A percentile compares a stretch with the other conserved stretches of the same genome.
Evolutionary conservation across 805 yeast genomes (phyloP).

Genomic region (Candida insectorum): DNA sequence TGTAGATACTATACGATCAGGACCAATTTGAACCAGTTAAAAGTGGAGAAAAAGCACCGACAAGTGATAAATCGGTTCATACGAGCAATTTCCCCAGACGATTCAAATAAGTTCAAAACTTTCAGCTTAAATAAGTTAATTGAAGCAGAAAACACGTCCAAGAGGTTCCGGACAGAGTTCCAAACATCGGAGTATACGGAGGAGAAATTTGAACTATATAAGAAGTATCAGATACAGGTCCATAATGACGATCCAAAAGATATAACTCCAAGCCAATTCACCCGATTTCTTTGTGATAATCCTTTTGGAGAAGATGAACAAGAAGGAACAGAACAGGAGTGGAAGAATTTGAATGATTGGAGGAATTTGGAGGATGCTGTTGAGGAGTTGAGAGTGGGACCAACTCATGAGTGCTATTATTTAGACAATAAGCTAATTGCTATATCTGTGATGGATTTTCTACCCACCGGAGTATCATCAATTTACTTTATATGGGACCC

Average conservation of each 20-base stretch:
- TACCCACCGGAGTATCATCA: constrained; percentile 75
- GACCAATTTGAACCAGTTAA: constrained; percentile 46
- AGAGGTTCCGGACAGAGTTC: constrained; percentile 40
- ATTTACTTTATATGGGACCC: constrained; percentile 91
- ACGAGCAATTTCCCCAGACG: constrained; percentile 26
- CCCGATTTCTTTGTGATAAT: constrained; percentile 62
- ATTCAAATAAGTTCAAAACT: constrained; percentile 3
- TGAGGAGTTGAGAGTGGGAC: constrained; percentile 42
- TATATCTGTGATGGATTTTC: constrained; percentile 69
- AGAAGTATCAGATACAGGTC: constrained; percentile 64
- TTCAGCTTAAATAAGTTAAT: constrained; percentile 31
- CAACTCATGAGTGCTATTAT: constrained; percentile 78
- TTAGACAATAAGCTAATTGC: constrained; percentile 62
- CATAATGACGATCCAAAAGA: constrained; percentile 60
- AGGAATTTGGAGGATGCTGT: not conserved
- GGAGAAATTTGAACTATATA: constrained; percentile 62
- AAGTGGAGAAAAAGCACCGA: constrained; percentile 62
- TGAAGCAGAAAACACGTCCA: constrained; percentile 36
- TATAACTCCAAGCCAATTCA: constrained; percentile 47
- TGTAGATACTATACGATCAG: constrained; percentile 80
- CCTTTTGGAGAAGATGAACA: constrained; percentile 47
- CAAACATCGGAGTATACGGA: constrained; percentile 50
- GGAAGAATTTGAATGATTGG: constrained; percentile 46
- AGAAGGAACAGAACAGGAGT: constrained; percentile 24
- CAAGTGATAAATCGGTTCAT: constrained; percentile 62